Evolutionary conservation across 2,329 filamentous ascomycete species (phyloP).

Genomic region (Leptographium wingfieldii): DNA sequence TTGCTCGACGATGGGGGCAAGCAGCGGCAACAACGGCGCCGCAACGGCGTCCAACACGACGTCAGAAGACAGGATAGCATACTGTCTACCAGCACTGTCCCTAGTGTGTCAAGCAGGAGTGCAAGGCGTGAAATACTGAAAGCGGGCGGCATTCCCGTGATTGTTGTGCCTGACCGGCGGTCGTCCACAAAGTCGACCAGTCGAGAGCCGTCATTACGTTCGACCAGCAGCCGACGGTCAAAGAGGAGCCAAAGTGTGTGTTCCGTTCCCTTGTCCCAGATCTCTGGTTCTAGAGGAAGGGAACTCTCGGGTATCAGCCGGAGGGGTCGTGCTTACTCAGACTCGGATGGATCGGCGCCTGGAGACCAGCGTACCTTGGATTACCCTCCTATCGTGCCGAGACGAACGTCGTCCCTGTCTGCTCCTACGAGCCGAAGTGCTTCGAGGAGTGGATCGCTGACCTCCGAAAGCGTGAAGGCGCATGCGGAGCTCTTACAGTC

Average conservation of each 20-base stretch:
- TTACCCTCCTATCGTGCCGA: slow-evolving; percentile 44
- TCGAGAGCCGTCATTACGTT: slow-evolving; percentile 42
- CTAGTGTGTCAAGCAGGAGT: slow-evolving; percentile 38
- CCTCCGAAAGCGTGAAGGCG: slow-evolving; percentile 44
- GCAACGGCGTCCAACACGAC: slow-evolving; percentile 17
- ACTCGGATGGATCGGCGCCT: slow-evolving; percentile 30
- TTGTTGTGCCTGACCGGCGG: slow-evolving; percentile 46
- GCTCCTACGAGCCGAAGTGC: slow-evolving; percentile 47
- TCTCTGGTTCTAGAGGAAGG: slow-evolving; percentile 18
- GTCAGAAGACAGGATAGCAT: slow-evolving; percentile 31
- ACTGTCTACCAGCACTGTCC: slow-evolving; percentile 33
- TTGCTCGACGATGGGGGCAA: slow-evolving; percentile 18
- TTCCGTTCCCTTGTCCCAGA: slow-evolving; percentile 31
- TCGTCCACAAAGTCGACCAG: slow-evolving; percentile 38
- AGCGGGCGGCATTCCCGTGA: slow-evolving; percentile 47
- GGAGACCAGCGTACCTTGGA: slow-evolving; percentile 45
- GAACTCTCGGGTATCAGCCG: background rate
- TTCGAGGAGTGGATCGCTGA: slow-evolving; percentile 37
- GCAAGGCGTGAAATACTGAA: slow-evolving; percentile 47
- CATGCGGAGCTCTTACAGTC: slow-evolving; percentile 21
- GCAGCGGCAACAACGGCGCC: slow-evolving; percentile 16
- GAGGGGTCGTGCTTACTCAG: slow-evolving; percentile 29
- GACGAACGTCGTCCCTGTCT: slow-evolving; percentile 47
- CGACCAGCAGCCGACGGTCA: slow-evolving; percentile 45
- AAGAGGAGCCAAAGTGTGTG: slow-evolving; percentile 39